A percentile compares a stretch with the other conserved stretches of the same genome.
Conservation (phyloP, 2,329 filamentous ascomycete species). For the Emmonsia crescens region DNA sequence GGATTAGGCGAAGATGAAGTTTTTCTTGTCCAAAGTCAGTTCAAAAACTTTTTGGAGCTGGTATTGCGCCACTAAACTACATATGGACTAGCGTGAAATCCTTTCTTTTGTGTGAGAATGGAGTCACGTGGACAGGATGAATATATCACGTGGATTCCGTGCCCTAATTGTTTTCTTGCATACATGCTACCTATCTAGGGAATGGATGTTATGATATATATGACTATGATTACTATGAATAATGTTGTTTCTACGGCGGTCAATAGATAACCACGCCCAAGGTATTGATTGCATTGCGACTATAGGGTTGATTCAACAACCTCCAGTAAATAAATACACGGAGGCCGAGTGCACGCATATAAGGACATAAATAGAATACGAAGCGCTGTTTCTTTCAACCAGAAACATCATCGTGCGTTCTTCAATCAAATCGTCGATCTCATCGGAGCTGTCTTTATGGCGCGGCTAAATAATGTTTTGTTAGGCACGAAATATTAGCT, state of each 20-base stretch:
- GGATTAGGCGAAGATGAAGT: background rate
- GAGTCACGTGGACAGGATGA: background rate
- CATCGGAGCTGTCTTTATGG: background rate
- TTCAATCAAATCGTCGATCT: background rate
- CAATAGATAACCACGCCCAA: background rate
- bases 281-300: too few relatives aligned
- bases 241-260: background rate
- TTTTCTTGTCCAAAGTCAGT: background rate
- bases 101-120: too few relatives aligned
- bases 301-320: background rate
- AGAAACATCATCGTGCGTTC: background rate
- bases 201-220: too few relatives aligned
- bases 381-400: too few relatives aligned
- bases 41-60: constrained; percentile 2
- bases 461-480: too few relatives aligned
- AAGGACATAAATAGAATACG: background rate
- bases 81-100: background rate
- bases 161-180: background rate
- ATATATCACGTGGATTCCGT: background rate
- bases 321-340: background rate
- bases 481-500: background rate
- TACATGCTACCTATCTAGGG: background rate
- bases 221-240: too few relatives aligned
- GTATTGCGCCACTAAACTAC: background rate
- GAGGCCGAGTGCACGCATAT: background rate